Evolutionary conservation across 495 filamentous ascomycete genomes (phyloP).

Genomic region (Penicillium daleae): DNA sequence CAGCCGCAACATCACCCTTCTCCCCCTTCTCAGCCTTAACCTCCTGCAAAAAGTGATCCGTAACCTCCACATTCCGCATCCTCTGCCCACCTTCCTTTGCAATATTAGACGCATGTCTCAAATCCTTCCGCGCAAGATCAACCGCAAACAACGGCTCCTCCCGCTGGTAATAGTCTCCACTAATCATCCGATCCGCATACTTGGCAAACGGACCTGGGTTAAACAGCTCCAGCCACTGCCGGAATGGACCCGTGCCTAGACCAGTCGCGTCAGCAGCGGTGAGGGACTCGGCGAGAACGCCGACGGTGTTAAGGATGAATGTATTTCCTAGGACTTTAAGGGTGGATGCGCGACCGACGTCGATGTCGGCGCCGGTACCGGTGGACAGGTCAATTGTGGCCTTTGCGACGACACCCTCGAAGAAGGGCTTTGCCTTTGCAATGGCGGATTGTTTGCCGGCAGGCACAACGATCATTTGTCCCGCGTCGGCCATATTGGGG

Average conservation of each 20-base stretch:
- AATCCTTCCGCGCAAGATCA: conserved; percentile 85
- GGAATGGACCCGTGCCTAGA: conserved; percentile 68
- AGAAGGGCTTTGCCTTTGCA: conserved; percentile 70
- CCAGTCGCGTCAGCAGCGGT: conserved; percentile 81
- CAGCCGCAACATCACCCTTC: conserved; percentile 80
- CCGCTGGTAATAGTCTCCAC: conserved; percentile 72
- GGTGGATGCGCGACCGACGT: conserved; percentile 39
- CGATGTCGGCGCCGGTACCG: conserved; percentile 28
- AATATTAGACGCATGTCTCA: conserved; percentile 70
- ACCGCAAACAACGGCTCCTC: conserved; percentile 85
- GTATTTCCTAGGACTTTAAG: conserved; percentile 88
- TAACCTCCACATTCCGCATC: conserved; percentile 67
- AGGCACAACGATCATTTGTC: conserved; percentile 74
- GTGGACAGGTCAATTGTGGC: conserved; percentile 61
- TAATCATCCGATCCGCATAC: conserved; percentile 74
- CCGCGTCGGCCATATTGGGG: conserved; percentile 75
- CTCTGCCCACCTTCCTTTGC: conserved; percentile 63
- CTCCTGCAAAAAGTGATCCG: conserved; percentile 65
- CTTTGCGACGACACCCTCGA: conserved; percentile 75
- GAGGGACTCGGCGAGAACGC: conserved; percentile 74
- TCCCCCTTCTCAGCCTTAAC: conserved; percentile 75
- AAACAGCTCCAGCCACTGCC: conserved; percentile 66
- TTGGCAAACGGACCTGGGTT: conserved; percentile 60
- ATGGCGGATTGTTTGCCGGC: conserved; percentile 67
- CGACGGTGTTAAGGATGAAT: conserved; percentile 83